Evolutionary conservation across 805 yeast genomes (phyloP).

Genomic region (Tetrapisispora fleetii): DNA sequence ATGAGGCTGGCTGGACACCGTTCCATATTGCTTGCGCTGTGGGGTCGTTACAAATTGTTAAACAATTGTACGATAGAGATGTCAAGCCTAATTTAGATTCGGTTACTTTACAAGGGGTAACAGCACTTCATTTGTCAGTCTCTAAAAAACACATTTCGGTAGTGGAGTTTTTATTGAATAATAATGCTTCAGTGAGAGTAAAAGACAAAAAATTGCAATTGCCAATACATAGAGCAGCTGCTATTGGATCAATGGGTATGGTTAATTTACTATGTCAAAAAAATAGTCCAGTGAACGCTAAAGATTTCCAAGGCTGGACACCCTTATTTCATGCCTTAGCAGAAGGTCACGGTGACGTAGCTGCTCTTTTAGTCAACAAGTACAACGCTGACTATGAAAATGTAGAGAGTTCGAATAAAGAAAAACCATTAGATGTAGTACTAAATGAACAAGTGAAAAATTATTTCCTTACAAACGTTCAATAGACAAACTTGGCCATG

Average conservation of each 20-base stretch:
- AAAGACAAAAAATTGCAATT: constrained; percentile 60
- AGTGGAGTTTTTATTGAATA: constrained; percentile 44
- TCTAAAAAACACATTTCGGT: constrained; percentile 53
- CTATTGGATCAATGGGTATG: constrained; percentile 55
- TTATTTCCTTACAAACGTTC: constrained; percentile 27
- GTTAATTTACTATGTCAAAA: constrained; percentile 43
- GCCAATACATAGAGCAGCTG: constrained; percentile 76
- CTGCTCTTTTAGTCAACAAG: constrained; percentile 42
- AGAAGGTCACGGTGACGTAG: constrained; percentile 80
- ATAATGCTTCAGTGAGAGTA: constrained; percentile 50
- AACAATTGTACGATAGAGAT: constrained; percentile 42
- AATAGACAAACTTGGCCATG: background rate
- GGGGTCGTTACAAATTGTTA: constrained; percentile 49
- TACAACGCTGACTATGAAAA: constrained; percentile 54
- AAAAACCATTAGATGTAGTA: constrained; percentile 45
- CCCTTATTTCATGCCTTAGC: constrained; percentile 84
- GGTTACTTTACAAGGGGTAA: constrained; percentile 59
- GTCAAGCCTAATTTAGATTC: constrained; percentile 47
- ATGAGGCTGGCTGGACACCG: constrained; percentile 83
- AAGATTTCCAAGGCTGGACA: constrained; percentile 71
- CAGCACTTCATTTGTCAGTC: constrained; percentile 67
- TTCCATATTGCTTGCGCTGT: constrained; percentile 72
- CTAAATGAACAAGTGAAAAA: constrained; percentile 42
- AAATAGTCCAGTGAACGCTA: constrained; percentile 55
- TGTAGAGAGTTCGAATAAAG: constrained; percentile 40